Conservation (phyloP, 192 early-diverging fungal genomes). For the Irineochytrium annulatum region DNA sequence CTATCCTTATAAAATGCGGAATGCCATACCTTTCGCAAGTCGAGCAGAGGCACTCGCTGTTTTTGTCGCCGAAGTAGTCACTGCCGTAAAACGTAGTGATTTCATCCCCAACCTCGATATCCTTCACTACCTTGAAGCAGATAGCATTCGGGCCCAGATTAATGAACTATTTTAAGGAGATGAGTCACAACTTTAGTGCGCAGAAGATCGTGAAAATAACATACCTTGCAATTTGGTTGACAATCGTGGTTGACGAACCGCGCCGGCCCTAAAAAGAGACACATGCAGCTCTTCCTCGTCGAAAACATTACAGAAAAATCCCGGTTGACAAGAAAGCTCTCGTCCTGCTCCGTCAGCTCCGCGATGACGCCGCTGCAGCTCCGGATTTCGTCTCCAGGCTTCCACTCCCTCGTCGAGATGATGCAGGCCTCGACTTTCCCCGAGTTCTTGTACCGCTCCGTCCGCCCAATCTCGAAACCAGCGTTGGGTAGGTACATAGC, state of each 20-base stretch:
- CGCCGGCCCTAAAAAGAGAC: conserved; percentile 66
- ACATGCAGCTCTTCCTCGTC: conserved; percentile 48
- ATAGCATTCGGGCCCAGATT: conserved; percentile 42
- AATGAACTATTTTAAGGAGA: conserved; percentile 32
- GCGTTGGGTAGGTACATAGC: conserved; percentile 59
- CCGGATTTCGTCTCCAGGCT: conserved; percentile 45
- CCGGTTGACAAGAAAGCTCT: conserved; percentile 32
- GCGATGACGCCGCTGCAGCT: conserved; percentile 50
- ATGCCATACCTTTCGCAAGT: conserved; percentile 62
- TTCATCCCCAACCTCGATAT: conserved; percentile 66
- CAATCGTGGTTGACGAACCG: conserved; percentile 78
- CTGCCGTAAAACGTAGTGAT: conserved; percentile 64
- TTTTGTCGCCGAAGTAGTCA: conserved; percentile 65
- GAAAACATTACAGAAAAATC: conserved; percentile 72
- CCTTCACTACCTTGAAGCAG: conserved; percentile 61
- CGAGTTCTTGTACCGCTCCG: conserved; percentile 48
- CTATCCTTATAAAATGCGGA: neutral
- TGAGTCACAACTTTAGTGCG: too few relatives aligned
- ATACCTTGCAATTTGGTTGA: conserved; percentile 54
- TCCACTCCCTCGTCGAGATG: conserved; percentile 43
- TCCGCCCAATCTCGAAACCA: conserved; percentile 62
- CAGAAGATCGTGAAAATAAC: conserved; percentile 31
- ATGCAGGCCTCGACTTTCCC: conserved; percentile 51
- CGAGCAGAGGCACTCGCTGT: conserved; percentile 67
- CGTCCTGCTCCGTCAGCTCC: conserved; percentile 42